Evolutionary conservation across 2,329 filamentous ascomycete species (phyloP).

Genomic region (Stachybotrys echinatus): DNA sequence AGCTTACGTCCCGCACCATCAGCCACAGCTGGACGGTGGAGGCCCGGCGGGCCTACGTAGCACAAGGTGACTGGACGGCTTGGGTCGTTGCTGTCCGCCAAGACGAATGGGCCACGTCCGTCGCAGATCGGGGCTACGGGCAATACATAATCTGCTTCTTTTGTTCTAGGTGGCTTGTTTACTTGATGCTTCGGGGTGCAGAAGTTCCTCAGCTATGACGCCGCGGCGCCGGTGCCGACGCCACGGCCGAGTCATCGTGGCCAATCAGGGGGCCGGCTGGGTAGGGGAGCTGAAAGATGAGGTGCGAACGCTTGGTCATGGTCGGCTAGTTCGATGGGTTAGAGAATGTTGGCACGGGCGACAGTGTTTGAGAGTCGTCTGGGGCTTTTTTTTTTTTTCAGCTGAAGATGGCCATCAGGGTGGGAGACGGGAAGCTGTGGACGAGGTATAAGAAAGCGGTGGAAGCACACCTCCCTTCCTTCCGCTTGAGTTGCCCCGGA

Average conservation of each 20-base stretch:
- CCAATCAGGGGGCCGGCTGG: neutral
- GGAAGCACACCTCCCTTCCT: too few species aligned
- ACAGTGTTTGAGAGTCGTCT: neutral
- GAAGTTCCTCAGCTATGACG: neutral
- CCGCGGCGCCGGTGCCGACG: too few species aligned
- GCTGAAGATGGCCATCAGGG: neutral
- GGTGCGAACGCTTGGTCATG: too few species aligned
- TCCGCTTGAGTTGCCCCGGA: too few species aligned
- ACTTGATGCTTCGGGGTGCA: neutral
- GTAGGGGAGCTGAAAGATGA: neutral
- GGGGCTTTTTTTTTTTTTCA: neutral
- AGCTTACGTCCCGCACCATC: neutral
- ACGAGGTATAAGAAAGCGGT: neutral
- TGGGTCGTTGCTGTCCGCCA: too few species aligned
- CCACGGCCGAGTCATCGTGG: neutral
- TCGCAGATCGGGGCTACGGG: too few species aligned
- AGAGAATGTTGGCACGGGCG: too few species aligned
- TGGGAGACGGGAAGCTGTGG: neutral
- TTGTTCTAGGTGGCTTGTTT: neutral
- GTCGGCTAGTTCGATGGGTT: neutral
- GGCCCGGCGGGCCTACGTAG: too few species aligned
- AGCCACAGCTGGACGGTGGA: neutral
- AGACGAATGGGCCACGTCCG: too few species aligned
- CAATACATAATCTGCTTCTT: too few species aligned
- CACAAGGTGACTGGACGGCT: too few species aligned